Evolutionary conservation across 2,329 filamentous ascomycete species (phyloP).

Genomic region (Fusarium luffae): DNA sequence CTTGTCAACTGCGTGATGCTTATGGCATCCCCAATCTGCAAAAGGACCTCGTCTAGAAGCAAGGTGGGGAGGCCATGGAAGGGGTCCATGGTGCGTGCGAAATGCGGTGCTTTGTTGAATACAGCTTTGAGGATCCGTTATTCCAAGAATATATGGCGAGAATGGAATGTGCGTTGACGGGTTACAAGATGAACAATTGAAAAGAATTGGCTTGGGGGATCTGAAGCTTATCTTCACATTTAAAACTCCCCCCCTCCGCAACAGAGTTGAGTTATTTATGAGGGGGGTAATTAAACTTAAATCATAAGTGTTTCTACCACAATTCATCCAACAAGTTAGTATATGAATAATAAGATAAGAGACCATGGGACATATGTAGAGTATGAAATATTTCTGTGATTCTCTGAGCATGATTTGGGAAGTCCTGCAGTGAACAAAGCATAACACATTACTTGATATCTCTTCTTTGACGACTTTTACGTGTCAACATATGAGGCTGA

Average conservation of each 20-base stretch:
- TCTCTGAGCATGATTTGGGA: background rate
- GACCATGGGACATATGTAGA: too few relatives aligned
- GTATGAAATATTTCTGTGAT: too few relatives aligned
- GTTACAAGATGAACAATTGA: background rate
- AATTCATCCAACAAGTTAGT: accelerated
- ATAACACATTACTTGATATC: background rate
- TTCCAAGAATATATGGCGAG: background rate
- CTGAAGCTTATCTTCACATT: background rate
- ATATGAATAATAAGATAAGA: too few relatives aligned
- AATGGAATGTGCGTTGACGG: accelerated
- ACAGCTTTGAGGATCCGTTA: background rate
- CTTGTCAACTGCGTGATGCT: background rate
- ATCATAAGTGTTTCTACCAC: background rate
- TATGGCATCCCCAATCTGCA: background rate
- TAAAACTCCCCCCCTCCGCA: background rate
- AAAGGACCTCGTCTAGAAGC: background rate
- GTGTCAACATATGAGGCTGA: too few relatives aligned
- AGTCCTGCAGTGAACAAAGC: background rate
- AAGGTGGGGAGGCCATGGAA: background rate
- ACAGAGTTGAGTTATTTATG: background rate
- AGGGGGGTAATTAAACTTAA: background rate
- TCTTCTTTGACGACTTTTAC: background rate
- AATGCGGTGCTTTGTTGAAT: too few relatives aligned
- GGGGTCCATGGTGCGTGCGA: background rate
- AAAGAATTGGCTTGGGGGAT: background rate